Percentiles rank a stretch among this genome's conserved stretches.
These are phyloP conservation scores for Colletotrichum tabaci DNA, from an alignment of 2,329 filamentous ascomycete genomes.

Conservation along the genomic window DNA sequence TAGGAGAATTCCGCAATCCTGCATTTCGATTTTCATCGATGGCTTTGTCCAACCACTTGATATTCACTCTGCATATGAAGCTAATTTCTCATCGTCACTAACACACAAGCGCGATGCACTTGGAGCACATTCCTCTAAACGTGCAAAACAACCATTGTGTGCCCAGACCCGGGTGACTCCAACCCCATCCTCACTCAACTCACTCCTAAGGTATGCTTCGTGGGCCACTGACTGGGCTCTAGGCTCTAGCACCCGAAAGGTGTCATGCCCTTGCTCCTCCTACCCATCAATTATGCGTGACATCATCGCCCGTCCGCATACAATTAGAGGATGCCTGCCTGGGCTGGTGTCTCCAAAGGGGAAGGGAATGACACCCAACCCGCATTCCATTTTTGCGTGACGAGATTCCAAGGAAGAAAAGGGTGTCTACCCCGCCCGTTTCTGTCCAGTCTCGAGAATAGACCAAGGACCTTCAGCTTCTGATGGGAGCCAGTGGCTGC, in stretches of 20 bases:
- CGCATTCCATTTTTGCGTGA: not conserved
- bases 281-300: constrained; percentile 18
- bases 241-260: not conserved
- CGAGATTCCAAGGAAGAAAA: not conserved
- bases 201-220: too few relatives aligned
- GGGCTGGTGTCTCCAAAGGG: constrained; percentile 8
- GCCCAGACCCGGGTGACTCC: not conserved
- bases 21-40: not conserved
- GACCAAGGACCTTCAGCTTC: constrained; percentile 3
- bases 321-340: not conserved
- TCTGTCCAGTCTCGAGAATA: constrained; percentile 13
- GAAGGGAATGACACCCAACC: not conserved
- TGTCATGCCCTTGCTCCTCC: constrained; percentile 6
- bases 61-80: not conserved
- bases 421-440: constrained; percentile 30
- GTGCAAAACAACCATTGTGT: not conserved
- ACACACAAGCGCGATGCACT: not conserved
- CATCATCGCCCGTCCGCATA: constrained; percentile 19
- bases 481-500: not conserved
- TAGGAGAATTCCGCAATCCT: constrained; percentile 10
- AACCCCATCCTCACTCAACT: not conserved
- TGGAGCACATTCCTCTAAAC: not conserved
- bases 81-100: not conserved
- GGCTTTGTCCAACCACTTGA: not conserved
- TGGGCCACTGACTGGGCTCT: not conserved